A percentile compares a stretch with the other conserved stretches of the same genome.
Evolutionary conservation across 305 asterid genomes (phyloP).

Genomic region (Fraxinus velutina): DNA sequence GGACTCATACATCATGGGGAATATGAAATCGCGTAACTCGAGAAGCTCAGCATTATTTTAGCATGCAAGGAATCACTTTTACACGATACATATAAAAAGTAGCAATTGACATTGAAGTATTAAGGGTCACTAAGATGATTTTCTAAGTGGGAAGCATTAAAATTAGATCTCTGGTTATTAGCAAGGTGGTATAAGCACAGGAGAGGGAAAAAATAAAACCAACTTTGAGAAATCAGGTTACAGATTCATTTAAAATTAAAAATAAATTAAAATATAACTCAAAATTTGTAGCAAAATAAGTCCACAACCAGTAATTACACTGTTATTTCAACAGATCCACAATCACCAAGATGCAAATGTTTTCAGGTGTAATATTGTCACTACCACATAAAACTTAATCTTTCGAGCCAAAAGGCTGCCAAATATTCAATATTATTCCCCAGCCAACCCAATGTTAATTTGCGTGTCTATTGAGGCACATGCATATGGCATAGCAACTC

Average conservation of each 20-base stretch:
- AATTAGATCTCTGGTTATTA: slow-evolving; percentile 5
- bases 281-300: background rate
- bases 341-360: background rate
- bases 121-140: background rate
- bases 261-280: background rate
- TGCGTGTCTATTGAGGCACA: background rate
- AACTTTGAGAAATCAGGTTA: background rate
- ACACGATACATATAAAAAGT: background rate
- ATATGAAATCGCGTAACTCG: background rate
- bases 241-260: background rate
- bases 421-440: background rate
- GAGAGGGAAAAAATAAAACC: slow-evolving; percentile 4
- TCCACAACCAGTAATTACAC: background rate
- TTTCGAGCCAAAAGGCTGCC: background rate
- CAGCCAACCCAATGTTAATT: background rate
- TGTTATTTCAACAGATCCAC: background rate
- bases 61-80: background rate
- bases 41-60: slow-evolving; percentile 5
- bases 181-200: background rate
- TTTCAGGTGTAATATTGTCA: background rate
- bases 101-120: background rate
- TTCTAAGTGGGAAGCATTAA: slow-evolving; percentile 2
- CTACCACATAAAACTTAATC: background rate
- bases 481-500: background rate
- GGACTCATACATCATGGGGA: background rate